Evolutionary conservation across 2,329 filamentous ascomycete species (phyloP).

Genomic region (Calycina herbarum): DNA sequence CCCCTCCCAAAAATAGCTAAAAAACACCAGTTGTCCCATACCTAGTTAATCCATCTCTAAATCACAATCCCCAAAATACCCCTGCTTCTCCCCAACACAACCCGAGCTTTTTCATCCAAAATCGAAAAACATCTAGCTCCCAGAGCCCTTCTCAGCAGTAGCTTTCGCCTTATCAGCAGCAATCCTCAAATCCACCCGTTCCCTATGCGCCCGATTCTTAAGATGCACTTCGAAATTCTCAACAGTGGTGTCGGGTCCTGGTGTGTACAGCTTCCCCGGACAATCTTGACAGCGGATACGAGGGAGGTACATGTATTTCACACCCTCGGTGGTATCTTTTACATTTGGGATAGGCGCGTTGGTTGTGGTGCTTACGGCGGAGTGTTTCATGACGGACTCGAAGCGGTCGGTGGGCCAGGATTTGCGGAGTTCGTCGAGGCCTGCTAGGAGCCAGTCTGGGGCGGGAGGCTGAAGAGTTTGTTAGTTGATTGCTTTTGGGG

Average conservation of each 20-base stretch:
- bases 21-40: not conserved
- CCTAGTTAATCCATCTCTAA: not conserved
- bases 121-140: not conserved
- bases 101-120: not conserved
- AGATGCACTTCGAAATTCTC: constrained; percentile 93
- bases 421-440: constrained; percentile 69
- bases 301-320: constrained; percentile 81
- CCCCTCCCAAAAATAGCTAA: not conserved
- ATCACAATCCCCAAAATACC: not conserved
- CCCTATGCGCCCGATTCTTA: constrained; percentile 77
- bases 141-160: not conserved
- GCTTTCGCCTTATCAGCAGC: not conserved
- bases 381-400: constrained; percentile 89
- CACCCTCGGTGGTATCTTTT: constrained; percentile 57
- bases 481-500: not conserved
- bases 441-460: constrained; percentile 78
- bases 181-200: constrained; percentile 56
- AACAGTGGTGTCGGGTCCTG: constrained; percentile 79
- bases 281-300: constrained; percentile 91
- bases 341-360: constrained; percentile 60
- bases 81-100: not conserved
- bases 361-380: constrained; percentile 72
- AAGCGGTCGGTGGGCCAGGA: constrained; percentile 80
- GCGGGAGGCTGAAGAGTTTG: constrained; percentile 65
- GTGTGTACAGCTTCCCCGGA: constrained; percentile 90